Evolutionary conservation across 106 monocot species (phyloP).

Genomic region (Triglochin maritima): DNA sequence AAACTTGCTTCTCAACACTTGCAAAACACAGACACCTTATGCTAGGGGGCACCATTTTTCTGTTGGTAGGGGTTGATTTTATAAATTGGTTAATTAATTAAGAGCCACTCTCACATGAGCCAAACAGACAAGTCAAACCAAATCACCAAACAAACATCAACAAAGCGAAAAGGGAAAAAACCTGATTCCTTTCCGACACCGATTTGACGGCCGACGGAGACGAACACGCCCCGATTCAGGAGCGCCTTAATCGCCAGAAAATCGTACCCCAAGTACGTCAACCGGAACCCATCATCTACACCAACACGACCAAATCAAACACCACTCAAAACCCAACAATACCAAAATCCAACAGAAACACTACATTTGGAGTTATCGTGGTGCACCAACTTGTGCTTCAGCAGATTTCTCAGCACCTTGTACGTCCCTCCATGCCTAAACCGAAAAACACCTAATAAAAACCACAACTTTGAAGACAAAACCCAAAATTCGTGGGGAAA

Average conservation of each 20-base stretch:
- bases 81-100: too few species aligned
- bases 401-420: conserved; percentile 82
- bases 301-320: not conserved
- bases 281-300: conserved; percentile 90
- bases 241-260: conserved; percentile 96
- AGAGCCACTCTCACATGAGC: too few species aligned
- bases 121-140: too few species aligned
- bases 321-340: not conserved
- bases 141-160: too few species aligned
- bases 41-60: too few species aligned
- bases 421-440: conserved; percentile 90
- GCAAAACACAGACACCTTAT: too few species aligned
- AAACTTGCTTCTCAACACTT: too few species aligned
- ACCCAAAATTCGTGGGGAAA: not conserved
- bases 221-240: conserved; percentile 85
- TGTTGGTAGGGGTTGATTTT: too few species aligned
- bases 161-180: not conserved
- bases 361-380: conserved; percentile 93
- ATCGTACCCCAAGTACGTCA: conserved; percentile 98
- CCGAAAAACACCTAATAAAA: not conserved
- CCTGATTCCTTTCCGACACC: conserved; percentile 99
- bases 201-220: conserved; percentile 82
- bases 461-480: not conserved
- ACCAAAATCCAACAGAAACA: conserved; percentile 1
- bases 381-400: conserved; percentile 90